These are phyloP conservation scores for Gaeumannomyces tritici DNA, from an alignment of 2,329 filamentous ascomycete genomes.

Conservation along the genomic window DNA sequence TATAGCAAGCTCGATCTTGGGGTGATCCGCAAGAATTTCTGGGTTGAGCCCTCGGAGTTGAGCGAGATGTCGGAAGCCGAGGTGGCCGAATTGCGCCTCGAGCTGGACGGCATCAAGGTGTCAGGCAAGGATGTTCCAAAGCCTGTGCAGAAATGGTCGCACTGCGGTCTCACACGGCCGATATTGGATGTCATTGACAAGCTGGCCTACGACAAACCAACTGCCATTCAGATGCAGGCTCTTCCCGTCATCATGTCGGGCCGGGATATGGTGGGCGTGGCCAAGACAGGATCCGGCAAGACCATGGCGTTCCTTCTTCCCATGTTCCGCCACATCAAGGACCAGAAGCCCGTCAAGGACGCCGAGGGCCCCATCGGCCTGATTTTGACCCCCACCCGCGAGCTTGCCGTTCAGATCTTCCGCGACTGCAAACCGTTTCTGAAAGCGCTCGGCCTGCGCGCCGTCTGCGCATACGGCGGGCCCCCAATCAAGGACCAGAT, in stretches of 20 bases:
- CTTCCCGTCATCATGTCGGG: slow-evolving; percentile 94
- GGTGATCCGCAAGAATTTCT: slow-evolving; percentile 88
- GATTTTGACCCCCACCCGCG: slow-evolving; percentile 89
- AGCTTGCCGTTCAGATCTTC: slow-evolving; percentile 89
- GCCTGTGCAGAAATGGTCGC: slow-evolving; percentile 92
- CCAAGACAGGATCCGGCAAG: slow-evolving; percentile 96
- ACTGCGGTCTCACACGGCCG: slow-evolving; percentile 81
- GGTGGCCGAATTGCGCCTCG: slow-evolving; percentile 68
- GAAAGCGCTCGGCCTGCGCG: slow-evolving; percentile 73
- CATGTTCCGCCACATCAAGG: slow-evolving; percentile 97
- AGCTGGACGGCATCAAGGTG: slow-evolving; percentile 93
- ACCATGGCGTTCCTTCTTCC: slow-evolving; percentile 91
- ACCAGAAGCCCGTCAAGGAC: slow-evolving; percentile 72
- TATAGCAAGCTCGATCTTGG: slow-evolving; percentile 81
- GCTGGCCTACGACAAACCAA: slow-evolving; percentile 79
- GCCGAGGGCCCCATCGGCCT: slow-evolving; percentile 82
- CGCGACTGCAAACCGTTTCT: slow-evolving; percentile 91
- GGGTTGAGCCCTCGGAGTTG: slow-evolving; percentile 80
- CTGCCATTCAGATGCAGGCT: slow-evolving; percentile 90
- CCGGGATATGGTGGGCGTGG: slow-evolving; percentile 88
- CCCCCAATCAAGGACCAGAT: slow-evolving; percentile 97
- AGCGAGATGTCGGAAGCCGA: slow-evolving; percentile 77
- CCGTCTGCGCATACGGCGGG: slow-evolving; percentile 89
- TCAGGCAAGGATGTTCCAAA: slow-evolving; percentile 81
- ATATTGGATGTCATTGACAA: slow-evolving; percentile 77